Evolutionary conservation across 805 yeast species (phyloP).

Genomic region (Brettanomyces custersianus): DNA sequence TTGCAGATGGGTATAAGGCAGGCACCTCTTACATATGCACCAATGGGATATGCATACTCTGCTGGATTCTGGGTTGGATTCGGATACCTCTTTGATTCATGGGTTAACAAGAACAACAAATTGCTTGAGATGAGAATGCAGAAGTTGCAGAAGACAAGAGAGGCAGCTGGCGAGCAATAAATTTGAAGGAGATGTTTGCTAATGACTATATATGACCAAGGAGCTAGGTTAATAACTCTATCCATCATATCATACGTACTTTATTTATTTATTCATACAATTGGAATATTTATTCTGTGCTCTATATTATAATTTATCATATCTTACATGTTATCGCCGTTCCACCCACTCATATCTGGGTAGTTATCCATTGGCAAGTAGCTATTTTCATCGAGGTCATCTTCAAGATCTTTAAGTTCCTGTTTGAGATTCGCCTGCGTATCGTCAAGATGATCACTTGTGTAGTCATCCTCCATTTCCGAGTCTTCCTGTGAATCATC

Average conservation of each 20-base stretch:
- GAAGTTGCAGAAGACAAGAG: slow-evolving; percentile 30
- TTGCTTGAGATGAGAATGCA: slow-evolving; percentile 29
- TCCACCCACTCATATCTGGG: slow-evolving; percentile 7
- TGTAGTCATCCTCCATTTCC: slow-evolving; percentile 2
- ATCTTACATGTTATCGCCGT: not conserved
- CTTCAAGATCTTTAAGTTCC: slow-evolving; percentile 14
- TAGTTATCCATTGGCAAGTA: slow-evolving; percentile 12
- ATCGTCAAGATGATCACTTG: slow-evolving; percentile 6
- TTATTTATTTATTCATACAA: not conserved
- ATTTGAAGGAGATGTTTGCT: too few species aligned
- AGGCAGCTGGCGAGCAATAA: slow-evolving; percentile 8
- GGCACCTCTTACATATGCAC: slow-evolving; percentile 28
- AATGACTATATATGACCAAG: too few species aligned
- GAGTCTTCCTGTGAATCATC: slow-evolving; percentile 7
- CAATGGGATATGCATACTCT: slow-evolving; percentile 32
- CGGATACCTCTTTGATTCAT: slow-evolving; percentile 30
- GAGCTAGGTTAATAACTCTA: too few species aligned
- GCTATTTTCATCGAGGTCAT: slow-evolving; percentile 12
- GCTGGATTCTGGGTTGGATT: slow-evolving; percentile 36
- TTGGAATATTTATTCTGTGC: not conserved
- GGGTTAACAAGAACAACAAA: slow-evolving; percentile 30
- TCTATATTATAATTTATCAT: too few species aligned
- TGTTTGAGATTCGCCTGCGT: slow-evolving; percentile 8
- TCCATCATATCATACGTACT: not conserved
- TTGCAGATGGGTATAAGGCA: slow-evolving; percentile 36